Evolutionary conservation across 2,329 filamentous ascomycete genomes (phyloP).

Genomic region (Fusarium brevicatenulatum): DNA sequence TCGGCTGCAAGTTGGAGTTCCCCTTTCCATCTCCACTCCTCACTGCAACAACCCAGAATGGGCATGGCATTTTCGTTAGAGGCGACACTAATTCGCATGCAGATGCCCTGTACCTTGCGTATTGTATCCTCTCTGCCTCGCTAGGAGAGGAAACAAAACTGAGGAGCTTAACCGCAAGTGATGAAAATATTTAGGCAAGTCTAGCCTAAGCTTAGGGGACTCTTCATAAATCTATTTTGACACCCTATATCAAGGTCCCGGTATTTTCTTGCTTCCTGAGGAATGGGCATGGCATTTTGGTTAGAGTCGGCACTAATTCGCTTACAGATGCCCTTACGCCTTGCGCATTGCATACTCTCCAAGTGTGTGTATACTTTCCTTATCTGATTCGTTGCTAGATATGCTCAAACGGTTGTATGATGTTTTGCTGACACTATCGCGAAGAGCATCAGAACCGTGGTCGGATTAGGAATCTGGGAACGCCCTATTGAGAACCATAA

Average conservation of each 20-base stretch:
- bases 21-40: background rate
- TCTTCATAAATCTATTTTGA: too few relatives aligned
- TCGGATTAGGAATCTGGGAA: constrained; percentile 7
- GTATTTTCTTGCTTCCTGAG: background rate
- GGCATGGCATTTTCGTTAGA: background rate
- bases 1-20: background rate
- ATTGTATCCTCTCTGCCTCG: too few relatives aligned
- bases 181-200: too few relatives aligned
- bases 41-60: background rate
- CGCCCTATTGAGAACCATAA: background rate
- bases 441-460: background rate
- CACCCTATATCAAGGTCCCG: too few relatives aligned
- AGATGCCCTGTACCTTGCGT: background rate
- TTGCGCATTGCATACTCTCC: background rate
- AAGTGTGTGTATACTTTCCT: background rate
- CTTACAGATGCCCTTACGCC: background rate
- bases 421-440: background rate
- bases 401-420: background rate
- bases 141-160: too few relatives aligned
- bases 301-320: background rate
- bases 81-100: background rate
- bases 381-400: background rate
- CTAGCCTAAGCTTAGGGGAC: too few relatives aligned
- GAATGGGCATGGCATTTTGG: background rate
- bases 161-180: too few relatives aligned